phyloP scores from a whole-genome alignment of 2,329 filamentous ascomycete genomes.

The Arthrinium puccinioides region DNA sequence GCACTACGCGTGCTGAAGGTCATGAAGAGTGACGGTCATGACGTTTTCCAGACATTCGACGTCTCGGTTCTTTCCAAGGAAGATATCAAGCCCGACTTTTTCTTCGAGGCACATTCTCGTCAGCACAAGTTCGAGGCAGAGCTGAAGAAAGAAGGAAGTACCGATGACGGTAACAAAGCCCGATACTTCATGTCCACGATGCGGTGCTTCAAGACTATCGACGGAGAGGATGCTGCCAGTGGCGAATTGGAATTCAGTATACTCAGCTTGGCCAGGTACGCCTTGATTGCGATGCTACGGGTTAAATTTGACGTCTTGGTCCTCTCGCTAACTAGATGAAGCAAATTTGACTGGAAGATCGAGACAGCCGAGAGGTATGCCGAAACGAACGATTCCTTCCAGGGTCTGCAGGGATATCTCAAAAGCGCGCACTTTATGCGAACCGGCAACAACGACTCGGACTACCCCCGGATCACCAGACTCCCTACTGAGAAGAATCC shows the following conservation, averaged over 20 bases:
- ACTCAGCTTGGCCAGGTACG: conserved; percentile 5
- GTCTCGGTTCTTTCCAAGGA: not conserved
- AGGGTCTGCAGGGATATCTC: conserved; percentile 14
- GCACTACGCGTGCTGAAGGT: conserved; percentile 1
- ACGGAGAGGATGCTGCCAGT: not conserved
- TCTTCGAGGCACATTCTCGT: conserved; percentile 3
- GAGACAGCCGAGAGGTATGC: conserved; percentile 18
- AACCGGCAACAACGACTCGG: conserved; percentile 5
- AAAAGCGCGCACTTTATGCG: conserved; percentile 14
- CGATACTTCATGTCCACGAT: not conserved
- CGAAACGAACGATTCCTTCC: conserved; percentile 12
- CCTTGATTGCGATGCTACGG: too few species aligned
- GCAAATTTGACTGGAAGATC: conserved; percentile 30
- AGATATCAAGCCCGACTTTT: conserved; percentile 3
- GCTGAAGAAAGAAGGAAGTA: not conserved
- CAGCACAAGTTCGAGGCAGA: conserved; percentile 1
- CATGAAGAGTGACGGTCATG: conserved; percentile 1
- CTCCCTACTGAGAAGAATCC: not conserved
- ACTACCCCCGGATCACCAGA: conserved; percentile 21
- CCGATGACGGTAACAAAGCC: not conserved
- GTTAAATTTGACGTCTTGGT: too few species aligned
- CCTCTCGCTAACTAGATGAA: too few species aligned
- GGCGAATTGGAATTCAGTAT: conserved; percentile 2
- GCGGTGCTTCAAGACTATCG: too few species aligned
- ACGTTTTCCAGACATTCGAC: not conserved